These are phyloP conservation scores for Globisporangium abappressorium DNA, from an alignment of 352 stramenopile genomes.

Conservation along the genomic window DNA sequence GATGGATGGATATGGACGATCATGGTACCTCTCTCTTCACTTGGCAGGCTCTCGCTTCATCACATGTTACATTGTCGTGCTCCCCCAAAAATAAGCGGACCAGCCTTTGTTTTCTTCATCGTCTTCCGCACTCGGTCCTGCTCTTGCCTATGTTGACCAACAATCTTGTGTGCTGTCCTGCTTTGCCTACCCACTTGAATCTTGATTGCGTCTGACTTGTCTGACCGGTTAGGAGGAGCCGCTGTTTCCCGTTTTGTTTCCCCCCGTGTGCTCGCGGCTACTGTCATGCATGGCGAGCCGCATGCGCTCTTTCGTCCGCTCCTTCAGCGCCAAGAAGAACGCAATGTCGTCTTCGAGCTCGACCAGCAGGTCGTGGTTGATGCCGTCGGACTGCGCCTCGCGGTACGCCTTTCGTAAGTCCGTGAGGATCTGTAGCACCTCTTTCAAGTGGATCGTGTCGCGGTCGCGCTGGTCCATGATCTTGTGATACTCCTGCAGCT, in stretches of 20 bases:
- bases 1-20: too few relatives aligned
- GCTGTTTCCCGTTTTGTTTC: conserved; percentile 8
- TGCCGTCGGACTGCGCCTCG: conserved; percentile 44
- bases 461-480: conserved; percentile 58
- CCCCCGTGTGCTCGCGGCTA: not conserved
- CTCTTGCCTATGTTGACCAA: not conserved
- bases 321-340: conserved; percentile 69
- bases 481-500: conserved; percentile 52
- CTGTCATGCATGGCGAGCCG: conserved; percentile 50
- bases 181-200: not conserved
- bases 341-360: conserved; percentile 71
- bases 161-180: not conserved
- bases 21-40: not conserved
- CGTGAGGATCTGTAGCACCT: conserved; percentile 47
- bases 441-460: conserved; percentile 61
- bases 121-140: not conserved
- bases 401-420: conserved; percentile 50
- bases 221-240: conserved; percentile 4
- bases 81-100: not conserved
- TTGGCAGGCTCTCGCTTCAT: not conserved
- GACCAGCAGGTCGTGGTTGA: conserved; percentile 52
- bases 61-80: not conserved
- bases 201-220: not conserved
- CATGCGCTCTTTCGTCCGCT: conserved; percentile 69
- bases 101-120: not conserved